Evolutionary conservation across 257 asterid species (phyloP), one percentile per base, ranked within the genome.

Genomic region (Solanum neorickii): DNA sequence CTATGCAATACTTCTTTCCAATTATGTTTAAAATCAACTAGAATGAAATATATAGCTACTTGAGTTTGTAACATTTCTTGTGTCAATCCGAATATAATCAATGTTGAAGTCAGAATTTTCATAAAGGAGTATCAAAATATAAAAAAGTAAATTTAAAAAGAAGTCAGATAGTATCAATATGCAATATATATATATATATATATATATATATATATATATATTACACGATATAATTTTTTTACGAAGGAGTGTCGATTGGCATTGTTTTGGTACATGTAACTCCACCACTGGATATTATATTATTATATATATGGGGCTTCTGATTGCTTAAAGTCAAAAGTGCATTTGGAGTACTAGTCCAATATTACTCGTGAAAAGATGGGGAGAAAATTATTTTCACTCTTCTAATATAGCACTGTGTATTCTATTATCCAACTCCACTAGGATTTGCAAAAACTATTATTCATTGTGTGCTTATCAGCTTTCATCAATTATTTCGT

Each of bases 171-270:
- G 3, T 3, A 59, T 3, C 0, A 59, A 59, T 59, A 1, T 20
- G n/a, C 4, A 20, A 18, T 56, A 33, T 33, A 3, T 33, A 33
- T 33, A 3, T 33, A 33, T 33, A 3, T 33, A 29, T 2, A 2
- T 29, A 29, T 3, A 31, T 31, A 31, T 31, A 31, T 31, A 31
- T 31, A 31, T 29, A 33, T 33, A 3, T 33, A 33, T 33, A 3
- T 33, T 33, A 35, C 39, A 35, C 7, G 7, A 35, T 35, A 35
- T 35, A 35, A 5, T 0, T 20, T 20, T 20, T 1, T 3, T 20
- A 49, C 1, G 1, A 8, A 59, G 5, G 5, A 8, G 7, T 12
- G 1, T 60, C 1, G 14, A 0, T 23, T 60, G 2, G 1, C n/a
- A 56, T 56, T 5, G 2, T 3, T 3, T 7, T 56, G 21, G 11